These are phyloP conservation scores for Fusarium miscanthi DNA, from an alignment of 2,329 filamentous ascomycete species.

Conservation along the genomic window DNA sequence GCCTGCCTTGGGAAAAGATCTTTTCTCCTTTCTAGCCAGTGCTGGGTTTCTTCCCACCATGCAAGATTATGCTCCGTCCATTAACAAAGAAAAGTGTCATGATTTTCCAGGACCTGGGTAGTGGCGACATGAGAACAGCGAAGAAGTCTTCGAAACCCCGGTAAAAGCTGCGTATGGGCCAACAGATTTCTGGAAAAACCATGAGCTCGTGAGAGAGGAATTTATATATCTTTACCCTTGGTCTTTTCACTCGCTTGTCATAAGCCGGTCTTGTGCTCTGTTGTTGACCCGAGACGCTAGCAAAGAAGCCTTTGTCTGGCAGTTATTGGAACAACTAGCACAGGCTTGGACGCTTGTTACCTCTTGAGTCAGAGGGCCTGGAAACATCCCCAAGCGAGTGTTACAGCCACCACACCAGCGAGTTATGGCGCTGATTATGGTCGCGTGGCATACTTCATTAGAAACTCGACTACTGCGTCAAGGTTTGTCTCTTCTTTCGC, in stretches of 20 bases:
- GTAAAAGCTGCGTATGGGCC: conserved; percentile 36
- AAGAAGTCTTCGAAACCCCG: conserved; percentile 42
- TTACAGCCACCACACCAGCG: conserved; percentile 21
- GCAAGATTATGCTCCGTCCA: conserved; percentile 39
- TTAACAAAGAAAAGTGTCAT: conserved; percentile 29
- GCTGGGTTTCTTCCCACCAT: conserved; percentile 39
- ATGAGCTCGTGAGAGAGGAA: conserved; percentile 52
- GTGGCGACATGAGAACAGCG: conserved; percentile 26
- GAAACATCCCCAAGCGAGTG: conserved; percentile 16
- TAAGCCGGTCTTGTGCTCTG: conserved; percentile 27
- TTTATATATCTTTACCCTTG: conserved; percentile 46
- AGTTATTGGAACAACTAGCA: conserved; percentile 2
- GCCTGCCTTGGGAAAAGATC: conserved; percentile 28
- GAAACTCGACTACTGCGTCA: conserved; percentile 94
- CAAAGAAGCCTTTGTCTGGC: conserved; percentile 4
- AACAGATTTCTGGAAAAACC: conserved; percentile 43
- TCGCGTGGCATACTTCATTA: conserved; percentile 88
- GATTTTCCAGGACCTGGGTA: conserved; percentile 4
- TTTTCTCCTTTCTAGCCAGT: conserved; percentile 45
- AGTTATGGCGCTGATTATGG: conserved; percentile 50
- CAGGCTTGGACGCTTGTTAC: conserved; percentile 1
- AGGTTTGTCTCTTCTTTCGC: conserved; percentile 99
- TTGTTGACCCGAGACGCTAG: conserved; percentile 5
- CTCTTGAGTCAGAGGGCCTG: conserved; percentile 1
- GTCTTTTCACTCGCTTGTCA: conserved; percentile 36